Base-by-base conservation (phyloP, 345 rosid genomes). In the Psidium friedrichsthalianum region DNA sequence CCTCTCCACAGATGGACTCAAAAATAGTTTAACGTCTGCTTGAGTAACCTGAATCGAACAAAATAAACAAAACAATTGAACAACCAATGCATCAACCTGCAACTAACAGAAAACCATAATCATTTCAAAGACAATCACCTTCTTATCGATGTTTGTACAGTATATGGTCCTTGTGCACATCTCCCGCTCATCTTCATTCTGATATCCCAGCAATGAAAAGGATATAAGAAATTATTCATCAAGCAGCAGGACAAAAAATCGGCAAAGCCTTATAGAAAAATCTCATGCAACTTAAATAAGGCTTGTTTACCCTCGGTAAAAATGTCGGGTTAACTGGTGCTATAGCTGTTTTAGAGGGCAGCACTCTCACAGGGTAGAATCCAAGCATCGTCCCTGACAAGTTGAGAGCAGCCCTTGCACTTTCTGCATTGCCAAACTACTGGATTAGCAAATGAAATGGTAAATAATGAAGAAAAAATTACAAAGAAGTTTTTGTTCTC, bases 291-390 rank as follows among this genome's bases (percentile, higher is more conserved):
- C 59, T 51, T 36, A 53, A 58, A 61, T 47, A 83, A 81, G 84
- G 16, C 27, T 47, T 88, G 84, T 93, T 91, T 85, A 96, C 99
- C 95, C 98, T 93, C 6, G 99, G 98, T 92, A 96, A 92, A 91
- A 95, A 93, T 12, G 98, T 95, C 11, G 98, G 99, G 88, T 96
- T 96, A 87, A 95, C 99, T 20, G 98, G 99, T 61, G 99, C 99
- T 85, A 96, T 96, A 85, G 99, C 99, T 27, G 99, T 95, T 91
- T 95, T 96, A 5, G 98, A 96, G 51, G 99, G 99, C 89, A 95
- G 91, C 86, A 96, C 99, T 87, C 90, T 93, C 47, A 96, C 95
- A 25, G 96, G 99, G 85, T 96, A 96, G 91, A 91, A 96, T 83
- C 99, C 99, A 56, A 96, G 94, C 96, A 95, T 89, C 6, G 98